Conservation (phyloP, 371 early-diverging fungal species). For the Lichtheimia ornata region DNA sequence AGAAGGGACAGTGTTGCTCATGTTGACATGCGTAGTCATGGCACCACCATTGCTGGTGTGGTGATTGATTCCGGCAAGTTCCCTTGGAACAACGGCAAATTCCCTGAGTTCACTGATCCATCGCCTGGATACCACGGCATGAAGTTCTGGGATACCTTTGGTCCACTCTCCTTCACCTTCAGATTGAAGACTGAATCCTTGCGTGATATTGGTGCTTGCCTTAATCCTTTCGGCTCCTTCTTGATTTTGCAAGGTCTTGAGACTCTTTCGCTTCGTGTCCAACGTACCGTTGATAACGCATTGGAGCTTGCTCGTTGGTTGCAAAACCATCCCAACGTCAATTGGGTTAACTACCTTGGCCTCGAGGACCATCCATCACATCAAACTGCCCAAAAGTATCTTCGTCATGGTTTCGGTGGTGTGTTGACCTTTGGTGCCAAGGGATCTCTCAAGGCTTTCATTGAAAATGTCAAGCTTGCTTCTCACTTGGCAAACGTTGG, state of each 20-base stretch:
- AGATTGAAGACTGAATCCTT: constrained; percentile 80
- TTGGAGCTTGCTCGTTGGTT: constrained; percentile 81
- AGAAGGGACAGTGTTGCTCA: constrained; percentile 2
- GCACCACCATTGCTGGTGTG: constrained; percentile 84
- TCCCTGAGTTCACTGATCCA: constrained; percentile 86
- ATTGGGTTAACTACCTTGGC: constrained; percentile 85
- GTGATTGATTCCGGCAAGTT: constrained; percentile 84
- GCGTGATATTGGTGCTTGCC: constrained; percentile 83
- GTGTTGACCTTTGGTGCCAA: constrained; percentile 85
- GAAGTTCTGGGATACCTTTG: constrained; percentile 83
- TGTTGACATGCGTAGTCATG: constrained; percentile 58
- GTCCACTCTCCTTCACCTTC: constrained; percentile 69
- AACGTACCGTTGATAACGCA: constrained; percentile 81
- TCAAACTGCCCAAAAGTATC: constrained; percentile 74
- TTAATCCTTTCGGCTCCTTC: constrained; percentile 87
- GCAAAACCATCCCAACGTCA: constrained; percentile 65
- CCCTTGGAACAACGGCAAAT: constrained; percentile 85
- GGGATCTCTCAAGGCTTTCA: constrained; percentile 61
- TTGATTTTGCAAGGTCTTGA: constrained; percentile 83
- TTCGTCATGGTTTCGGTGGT: constrained; percentile 79
- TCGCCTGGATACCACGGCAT: constrained; percentile 84
- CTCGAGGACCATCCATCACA: constrained; percentile 74
- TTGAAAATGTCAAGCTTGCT: constrained; percentile 73
- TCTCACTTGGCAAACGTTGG: constrained; percentile 91
- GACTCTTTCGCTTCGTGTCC: constrained; percentile 86